These are phyloP conservation scores for Stropharia rugosoannulata DNA, from an alignment of 768 basidiomycete genomes.

Conservation along the genomic window DNA sequence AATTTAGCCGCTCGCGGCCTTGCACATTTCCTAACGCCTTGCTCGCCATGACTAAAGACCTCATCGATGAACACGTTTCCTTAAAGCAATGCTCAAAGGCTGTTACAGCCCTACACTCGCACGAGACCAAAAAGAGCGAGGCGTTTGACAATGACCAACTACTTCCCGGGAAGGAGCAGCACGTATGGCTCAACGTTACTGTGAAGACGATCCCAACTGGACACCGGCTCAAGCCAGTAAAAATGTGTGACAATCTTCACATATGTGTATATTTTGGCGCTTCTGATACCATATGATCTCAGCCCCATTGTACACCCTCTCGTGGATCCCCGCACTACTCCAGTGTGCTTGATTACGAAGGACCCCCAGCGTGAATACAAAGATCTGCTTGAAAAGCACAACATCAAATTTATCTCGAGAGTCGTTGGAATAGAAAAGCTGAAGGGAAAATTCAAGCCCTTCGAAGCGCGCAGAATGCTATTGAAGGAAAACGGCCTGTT, in stretches of 20 bases:
- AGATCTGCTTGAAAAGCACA: slow-evolving; percentile 75
- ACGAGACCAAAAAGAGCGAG: slow-evolving; percentile 64
- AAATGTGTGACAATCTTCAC: slow-evolving; percentile 60
- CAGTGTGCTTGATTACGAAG: slow-evolving; percentile 91
- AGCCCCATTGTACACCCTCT: slow-evolving; percentile 80
- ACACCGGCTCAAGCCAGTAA: slow-evolving; percentile 75
- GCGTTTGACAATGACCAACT: slow-evolving; percentile 74
- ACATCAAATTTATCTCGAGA: slow-evolving; percentile 87
- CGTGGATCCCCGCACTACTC: slow-evolving; percentile 77
- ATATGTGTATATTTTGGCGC: not conserved
- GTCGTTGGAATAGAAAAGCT: slow-evolving; percentile 92
- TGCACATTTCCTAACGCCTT: not conserved
- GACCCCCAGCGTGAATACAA: slow-evolving; percentile 97
- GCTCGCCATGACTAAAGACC: slow-evolving; percentile 42
- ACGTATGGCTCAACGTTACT: slow-evolving; percentile 86
- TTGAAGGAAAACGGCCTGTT: slow-evolving; percentile 91
- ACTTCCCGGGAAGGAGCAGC: slow-evolving; percentile 74
- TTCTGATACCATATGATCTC: slow-evolving; percentile 8
- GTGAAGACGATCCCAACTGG: slow-evolving; percentile 80
- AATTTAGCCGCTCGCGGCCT: not conserved
- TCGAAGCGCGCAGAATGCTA: slow-evolving; percentile 78
- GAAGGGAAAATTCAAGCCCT: slow-evolving; percentile 89
- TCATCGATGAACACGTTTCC: slow-evolving; percentile 74
- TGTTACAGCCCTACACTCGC: slow-evolving; percentile 71
- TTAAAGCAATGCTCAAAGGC: slow-evolving; percentile 74